Evolutionary conservation across 495 filamentous ascomycete species (phyloP).

Genomic region (Aspergillus egyptiacus): DNA sequence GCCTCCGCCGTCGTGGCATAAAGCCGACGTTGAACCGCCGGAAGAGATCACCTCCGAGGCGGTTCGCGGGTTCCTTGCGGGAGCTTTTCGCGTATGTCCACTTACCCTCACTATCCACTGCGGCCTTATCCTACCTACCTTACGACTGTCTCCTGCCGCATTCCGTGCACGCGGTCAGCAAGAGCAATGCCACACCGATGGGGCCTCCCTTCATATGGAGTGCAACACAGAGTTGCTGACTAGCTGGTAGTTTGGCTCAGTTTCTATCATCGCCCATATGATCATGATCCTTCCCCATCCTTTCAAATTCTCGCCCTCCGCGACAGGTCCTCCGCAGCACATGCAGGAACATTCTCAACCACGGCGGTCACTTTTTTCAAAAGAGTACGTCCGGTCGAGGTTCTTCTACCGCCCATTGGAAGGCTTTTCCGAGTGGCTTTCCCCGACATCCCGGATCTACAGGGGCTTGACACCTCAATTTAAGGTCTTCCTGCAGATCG

Average conservation of each 20-base stretch:
- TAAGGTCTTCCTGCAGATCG: constrained; percentile 88
- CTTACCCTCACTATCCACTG: not conserved
- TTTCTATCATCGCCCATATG: constrained; percentile 46
- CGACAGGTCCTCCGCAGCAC: constrained; percentile 16
- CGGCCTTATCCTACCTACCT: not conserved
- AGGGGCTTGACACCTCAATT: constrained; percentile 81
- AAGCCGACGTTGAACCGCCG: constrained; percentile 36
- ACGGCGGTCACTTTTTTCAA: constrained; percentile 31
- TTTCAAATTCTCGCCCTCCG: constrained; percentile 35
- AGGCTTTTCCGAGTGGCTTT: constrained; percentile 42
- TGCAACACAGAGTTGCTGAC: no score
- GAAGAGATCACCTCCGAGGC: constrained; percentile 38
- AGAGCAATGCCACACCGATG: no score
- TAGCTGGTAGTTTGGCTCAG: constrained; percentile 39
- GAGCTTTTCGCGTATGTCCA: constrained; percentile 41
- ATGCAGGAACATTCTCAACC: constrained; percentile 6
- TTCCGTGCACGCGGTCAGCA: no score
- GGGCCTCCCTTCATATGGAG: no score
- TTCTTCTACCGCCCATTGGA: constrained; percentile 41
- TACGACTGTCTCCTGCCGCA: not conserved
- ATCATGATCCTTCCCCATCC: constrained; percentile 43
- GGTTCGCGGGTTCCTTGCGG: constrained; percentile 39
- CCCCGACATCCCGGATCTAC: constrained; percentile 61
- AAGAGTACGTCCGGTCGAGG: constrained; percentile 31
- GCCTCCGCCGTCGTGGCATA: constrained; percentile 37